Evolutionary conservation across 345 rosid genomes (phyloP).

Genomic region (Firmiana major): DNA sequence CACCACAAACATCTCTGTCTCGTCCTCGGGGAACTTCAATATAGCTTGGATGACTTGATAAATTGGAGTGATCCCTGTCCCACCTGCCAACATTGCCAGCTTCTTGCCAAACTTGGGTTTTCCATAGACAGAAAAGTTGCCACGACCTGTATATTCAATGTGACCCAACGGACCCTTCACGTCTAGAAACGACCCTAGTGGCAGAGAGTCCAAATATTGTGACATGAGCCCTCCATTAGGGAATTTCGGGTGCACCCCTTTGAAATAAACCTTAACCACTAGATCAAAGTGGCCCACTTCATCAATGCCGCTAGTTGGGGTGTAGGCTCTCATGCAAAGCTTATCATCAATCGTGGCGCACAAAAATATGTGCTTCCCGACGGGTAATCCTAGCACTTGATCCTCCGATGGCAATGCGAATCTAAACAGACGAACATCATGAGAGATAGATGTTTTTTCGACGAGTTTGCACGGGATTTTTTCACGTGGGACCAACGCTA

Average conservation of each 20-base stretch:
- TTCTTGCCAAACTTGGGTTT: slow-evolving; percentile 72
- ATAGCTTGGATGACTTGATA: slow-evolving; percentile 80
- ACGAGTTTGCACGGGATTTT: slow-evolving; percentile 76
- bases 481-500: slow-evolving; percentile 77
- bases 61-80: slow-evolving; percentile 89
- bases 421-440: slow-evolving; percentile 57
- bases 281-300: slow-evolving; percentile 74
- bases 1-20: slow-evolving; percentile 76
- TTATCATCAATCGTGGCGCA: slow-evolving; percentile 64
- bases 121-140: slow-evolving; percentile 69
- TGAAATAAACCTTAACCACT: slow-evolving; percentile 77
- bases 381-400: slow-evolving; percentile 65
- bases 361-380: slow-evolving; percentile 82
- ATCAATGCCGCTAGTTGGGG: slow-evolving; percentile 65
- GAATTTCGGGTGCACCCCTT: slow-evolving; percentile 66
- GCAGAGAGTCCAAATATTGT: slow-evolving; percentile 67
- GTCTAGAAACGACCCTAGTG: slow-evolving; percentile 54
- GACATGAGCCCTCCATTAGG: slow-evolving; percentile 90
- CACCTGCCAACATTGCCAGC: slow-evolving; percentile 90
- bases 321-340: slow-evolving; percentile 84
- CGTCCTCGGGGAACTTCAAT: slow-evolving; percentile 67
- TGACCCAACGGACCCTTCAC: slow-evolving; percentile 92
- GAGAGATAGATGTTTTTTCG: slow-evolving; percentile 65
- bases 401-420: slow-evolving; percentile 74
- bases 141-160: slow-evolving; percentile 70